phyloP scores from a whole-genome alignment of 1,284 basidiomycete genomes.

The Sanghuangporus weigelae region DNA sequence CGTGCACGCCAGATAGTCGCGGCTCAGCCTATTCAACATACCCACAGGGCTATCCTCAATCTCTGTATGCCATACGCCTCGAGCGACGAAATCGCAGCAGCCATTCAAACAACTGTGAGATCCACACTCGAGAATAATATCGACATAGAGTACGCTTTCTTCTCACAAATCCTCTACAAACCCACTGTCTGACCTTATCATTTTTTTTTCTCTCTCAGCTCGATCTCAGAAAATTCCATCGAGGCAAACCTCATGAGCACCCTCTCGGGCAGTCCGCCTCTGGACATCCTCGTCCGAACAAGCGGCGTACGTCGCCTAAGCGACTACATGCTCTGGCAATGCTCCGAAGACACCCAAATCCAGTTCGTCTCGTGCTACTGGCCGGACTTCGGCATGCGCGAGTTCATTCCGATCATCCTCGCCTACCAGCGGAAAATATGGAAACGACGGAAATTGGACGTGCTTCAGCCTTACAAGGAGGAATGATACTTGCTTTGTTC shows the following conservation, averaged over 20 bases:
- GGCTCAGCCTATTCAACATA: background rate
- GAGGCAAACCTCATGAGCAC: conserved; percentile 64
- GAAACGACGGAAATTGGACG: conserved; percentile 21
- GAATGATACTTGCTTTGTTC: background rate
- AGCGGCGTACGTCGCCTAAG: conserved; percentile 88
- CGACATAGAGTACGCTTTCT: conserved; percentile 25
- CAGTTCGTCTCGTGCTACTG: conserved; percentile 90
- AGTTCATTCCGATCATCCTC: conserved; percentile 82
- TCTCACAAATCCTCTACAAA: background rate
- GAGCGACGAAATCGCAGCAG: conserved; percentile 85
- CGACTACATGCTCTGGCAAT: conserved; percentile 95
- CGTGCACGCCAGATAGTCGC: conserved; percentile 18
- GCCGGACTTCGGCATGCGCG: conserved; percentile 90
- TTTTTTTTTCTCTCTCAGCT: conserved; percentile 30
- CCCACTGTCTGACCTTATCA: background rate
- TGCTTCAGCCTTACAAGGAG: background rate
- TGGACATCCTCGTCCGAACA: conserved; percentile 91
- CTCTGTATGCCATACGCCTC: conserved; percentile 94
- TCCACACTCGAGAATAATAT: conserved; percentile 39
- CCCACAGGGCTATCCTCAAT: conserved; percentile 79
- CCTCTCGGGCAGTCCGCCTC: conserved; percentile 64
- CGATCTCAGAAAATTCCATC: conserved; percentile 64
- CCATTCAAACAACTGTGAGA: conserved; percentile 58
- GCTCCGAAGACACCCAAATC: conserved; percentile 80
- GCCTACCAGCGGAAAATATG: conserved; percentile 81